These are phyloP conservation scores for Earliella scabrosa DNA, from an alignment of 1,284 basidiomycete genomes.

Conservation along the genomic window DNA sequence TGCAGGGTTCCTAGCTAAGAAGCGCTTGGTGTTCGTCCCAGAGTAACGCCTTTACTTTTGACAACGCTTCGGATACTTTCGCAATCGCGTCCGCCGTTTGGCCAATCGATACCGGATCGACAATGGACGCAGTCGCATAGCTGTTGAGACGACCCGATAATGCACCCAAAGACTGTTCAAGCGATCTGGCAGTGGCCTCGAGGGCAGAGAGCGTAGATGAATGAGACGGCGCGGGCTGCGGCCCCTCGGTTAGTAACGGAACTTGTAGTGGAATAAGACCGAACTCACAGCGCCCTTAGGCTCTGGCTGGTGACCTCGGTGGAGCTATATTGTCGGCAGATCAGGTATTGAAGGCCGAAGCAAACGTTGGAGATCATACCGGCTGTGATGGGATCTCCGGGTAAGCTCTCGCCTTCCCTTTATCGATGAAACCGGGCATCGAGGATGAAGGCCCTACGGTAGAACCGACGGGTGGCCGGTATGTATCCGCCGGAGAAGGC, in stretches of 20 bases:
- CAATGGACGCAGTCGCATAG: constrained; percentile 42
- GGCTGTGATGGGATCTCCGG: not conserved
- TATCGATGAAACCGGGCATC: not conserved
- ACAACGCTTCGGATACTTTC: constrained; percentile 66
- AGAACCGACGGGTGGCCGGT: not conserved
- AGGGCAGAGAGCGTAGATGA: constrained; percentile 37
- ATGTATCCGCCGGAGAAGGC: constrained; percentile 5
- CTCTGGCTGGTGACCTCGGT: not conserved
- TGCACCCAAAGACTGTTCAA: constrained; percentile 56
- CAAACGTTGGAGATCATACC: too few species aligned
- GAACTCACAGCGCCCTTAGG: not conserved
- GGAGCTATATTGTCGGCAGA: not conserved
- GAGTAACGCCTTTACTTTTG: constrained; percentile 61
- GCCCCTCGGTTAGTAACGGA: not conserved
- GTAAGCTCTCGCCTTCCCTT: constrained; percentile 12
- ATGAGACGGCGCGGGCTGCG: constrained; percentile 15
- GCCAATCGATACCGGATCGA: constrained; percentile 57
- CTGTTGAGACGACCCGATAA: constrained; percentile 57
- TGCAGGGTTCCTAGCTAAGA: constrained; percentile 18
- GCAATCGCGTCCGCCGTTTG: constrained; percentile 71
- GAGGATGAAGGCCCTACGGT: not conserved
- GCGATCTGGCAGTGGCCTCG: constrained; percentile 45
- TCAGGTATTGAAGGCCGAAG: too few species aligned
- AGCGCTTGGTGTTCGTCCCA: constrained; percentile 32
- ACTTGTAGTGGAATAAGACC: not conserved